Evolutionary conservation across 2,329 filamentous ascomycete genomes (phyloP), one percentile per base, ranked within the genome.

Genomic region (Erysiphe pulchra): DNA sequence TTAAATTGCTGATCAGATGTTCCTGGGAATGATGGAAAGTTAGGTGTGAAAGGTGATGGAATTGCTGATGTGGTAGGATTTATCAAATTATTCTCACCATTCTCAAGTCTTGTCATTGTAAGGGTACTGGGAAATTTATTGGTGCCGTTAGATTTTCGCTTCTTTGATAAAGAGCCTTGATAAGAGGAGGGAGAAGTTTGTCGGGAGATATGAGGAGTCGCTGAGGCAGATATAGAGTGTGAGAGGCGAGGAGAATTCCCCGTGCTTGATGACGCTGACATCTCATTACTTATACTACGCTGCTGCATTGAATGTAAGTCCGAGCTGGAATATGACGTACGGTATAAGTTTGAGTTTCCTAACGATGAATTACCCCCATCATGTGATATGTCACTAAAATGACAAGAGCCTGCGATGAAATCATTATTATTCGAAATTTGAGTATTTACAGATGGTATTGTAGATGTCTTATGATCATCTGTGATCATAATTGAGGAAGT

Each of bases 401-500:
- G 16, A 10, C 28, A 14, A 13, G 16, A 17, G 17, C 39, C 46
- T 2, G 57, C 45, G 6, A 24, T 24, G 47, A 67, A 69, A 55
- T 63, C 54, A 44, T 50, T 49, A 33, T 52, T 39, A 53, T 48
- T 47, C 54, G 59, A 51, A 34, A 53, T 55, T 50, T 52, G 54
- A 20, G 56, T 53, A 18, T 54, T 49, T 37, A 57, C 50, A 41
- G 57, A 45, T 44, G 66, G 61, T 44, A 67, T 60, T 47, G 62
- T 60, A 54, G 83, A 80, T 8, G 84, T 93, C 64, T 95, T 95
- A 65, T 95, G 87, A 56, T 98, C 87, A 58, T 98, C 87, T 1
- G 90, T 95, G 51, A 95, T 94, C 71, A 94, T 87, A 51, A 95
- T 92, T 0, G 84, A 81, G 46, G 79, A 76, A 17, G 83, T 84